A percentile compares a stretch with the other conserved stretches of the same genome.
These are phyloP conservation scores for Nakaseomyces nivariensis DNA, from an alignment of 1,139 yeast genomes.

Conservation along the genomic window DNA sequence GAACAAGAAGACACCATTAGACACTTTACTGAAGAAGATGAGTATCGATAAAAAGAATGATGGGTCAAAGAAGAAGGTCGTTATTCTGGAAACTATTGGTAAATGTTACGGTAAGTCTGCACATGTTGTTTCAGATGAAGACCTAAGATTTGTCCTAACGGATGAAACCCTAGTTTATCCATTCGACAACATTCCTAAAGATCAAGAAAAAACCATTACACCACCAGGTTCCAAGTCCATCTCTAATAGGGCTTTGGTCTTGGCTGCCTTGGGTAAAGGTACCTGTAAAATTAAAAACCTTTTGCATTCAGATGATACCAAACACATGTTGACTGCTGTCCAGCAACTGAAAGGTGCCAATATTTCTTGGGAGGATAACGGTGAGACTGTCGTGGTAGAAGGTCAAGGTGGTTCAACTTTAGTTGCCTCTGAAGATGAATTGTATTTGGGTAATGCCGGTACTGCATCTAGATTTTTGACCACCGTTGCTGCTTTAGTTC, in stretches of 20 bases:
- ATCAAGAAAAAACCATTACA: constrained; percentile 37
- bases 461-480: constrained; percentile 94
- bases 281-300: constrained; percentile 73
- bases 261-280: constrained; percentile 88
- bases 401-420: constrained; percentile 78
- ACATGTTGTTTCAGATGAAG: constrained; percentile 70
- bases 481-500: constrained; percentile 77
- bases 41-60: constrained; percentile 94
- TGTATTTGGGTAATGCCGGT: constrained; percentile 95
- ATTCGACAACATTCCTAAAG: constrained; percentile 36
- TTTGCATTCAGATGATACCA: constrained; percentile 91
- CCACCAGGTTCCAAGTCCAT: constrained; percentile 99
- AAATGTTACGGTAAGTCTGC: constrained; percentile 84
- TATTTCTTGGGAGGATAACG: constrained; percentile 71
- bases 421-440: constrained; percentile 47
- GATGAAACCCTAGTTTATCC: constrained; percentile 66
- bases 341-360: constrained; percentile 70
- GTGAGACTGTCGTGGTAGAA: constrained; percentile 72
- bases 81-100: constrained; percentile 75
- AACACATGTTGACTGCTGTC: constrained; percentile 88
- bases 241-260: constrained; percentile 83
- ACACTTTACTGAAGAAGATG: constrained; percentile 70
- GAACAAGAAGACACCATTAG: constrained; percentile 62
- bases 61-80: constrained; percentile 82
- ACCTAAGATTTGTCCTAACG: constrained; percentile 73